Conservation (phyloP, 1,284 basidiomycete genomes). For the Ceratobasidium papillatum region DNA sequence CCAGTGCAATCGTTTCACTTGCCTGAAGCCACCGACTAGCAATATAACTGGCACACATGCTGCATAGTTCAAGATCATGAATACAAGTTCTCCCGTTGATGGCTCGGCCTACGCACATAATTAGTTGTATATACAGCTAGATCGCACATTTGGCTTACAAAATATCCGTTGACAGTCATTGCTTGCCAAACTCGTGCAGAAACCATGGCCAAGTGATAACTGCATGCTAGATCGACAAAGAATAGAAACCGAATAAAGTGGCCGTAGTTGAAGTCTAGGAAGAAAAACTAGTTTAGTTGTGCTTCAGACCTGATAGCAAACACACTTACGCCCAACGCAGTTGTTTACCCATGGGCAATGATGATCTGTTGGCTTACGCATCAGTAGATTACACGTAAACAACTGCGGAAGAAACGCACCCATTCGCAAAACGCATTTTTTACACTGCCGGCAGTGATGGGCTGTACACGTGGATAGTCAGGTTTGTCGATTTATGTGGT, state of each 20-base stretch:
- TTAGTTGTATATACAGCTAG: conserved; percentile 72
- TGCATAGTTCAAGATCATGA: conserved; percentile 88
- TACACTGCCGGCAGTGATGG: conserved; percentile 90
- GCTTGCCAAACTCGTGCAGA: conserved; percentile 67
- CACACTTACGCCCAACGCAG: conserved; percentile 75
- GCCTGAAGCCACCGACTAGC: conserved; percentile 88
- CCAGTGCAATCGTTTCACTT: conserved; percentile 42
- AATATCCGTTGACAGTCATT: conserved; percentile 54
- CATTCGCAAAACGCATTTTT: conserved; percentile 85
- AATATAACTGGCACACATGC: conserved; percentile 86
- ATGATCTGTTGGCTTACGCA: conserved; percentile 65
- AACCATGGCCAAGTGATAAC: conserved; percentile 84
- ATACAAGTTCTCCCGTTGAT: conserved; percentile 73
- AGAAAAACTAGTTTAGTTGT: background rate
- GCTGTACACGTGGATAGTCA: conserved; percentile 52
- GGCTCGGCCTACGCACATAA: conserved; percentile 68
- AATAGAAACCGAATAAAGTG: conserved; percentile 94
- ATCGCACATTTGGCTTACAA: conserved; percentile 25
- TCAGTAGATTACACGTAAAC: conserved; percentile 35
- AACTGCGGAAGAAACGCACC: conserved; percentile 57
- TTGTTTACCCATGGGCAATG: conserved; percentile 94
- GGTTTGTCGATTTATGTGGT: no score
- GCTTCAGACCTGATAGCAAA: background rate
- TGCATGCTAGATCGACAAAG: conserved; percentile 87
- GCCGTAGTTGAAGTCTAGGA: conserved; percentile 70